A percentile compares a stretch with the other conserved stretches of the same genome.
These are phyloP conservation scores for Neocallimastix lanati DNA, from an alignment of 192 early-diverging fungal species.

Conservation along the genomic window DNA sequence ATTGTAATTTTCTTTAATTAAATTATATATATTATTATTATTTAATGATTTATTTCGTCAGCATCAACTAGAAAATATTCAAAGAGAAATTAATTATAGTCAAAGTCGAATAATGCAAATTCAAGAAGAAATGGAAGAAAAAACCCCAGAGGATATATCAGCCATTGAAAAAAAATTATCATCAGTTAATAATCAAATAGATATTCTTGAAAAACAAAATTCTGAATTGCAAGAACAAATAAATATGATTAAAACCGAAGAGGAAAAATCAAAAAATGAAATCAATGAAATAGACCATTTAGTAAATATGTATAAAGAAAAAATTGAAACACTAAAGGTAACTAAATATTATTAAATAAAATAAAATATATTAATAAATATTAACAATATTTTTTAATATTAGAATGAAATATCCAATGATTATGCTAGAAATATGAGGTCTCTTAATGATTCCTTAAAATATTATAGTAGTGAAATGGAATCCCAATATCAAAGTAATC, in stretches of 20 bases:
- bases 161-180: background rate
- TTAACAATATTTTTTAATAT: no score
- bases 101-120: background rate
- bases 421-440: background rate
- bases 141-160: background rate
- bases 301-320: background rate
- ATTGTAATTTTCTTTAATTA: no score
- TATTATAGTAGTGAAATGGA: background rate
- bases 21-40: background rate
- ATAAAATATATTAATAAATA: background rate
- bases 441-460: background rate
- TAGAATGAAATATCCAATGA: background rate
- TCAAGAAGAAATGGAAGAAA: background rate
- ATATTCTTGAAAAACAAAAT: background rate
- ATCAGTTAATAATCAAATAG: background rate
- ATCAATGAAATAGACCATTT: background rate
- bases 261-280: background rate
- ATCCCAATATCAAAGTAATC: background rate
- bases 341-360: background rate
- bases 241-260: background rate
- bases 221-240: background rate
- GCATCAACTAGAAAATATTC: background rate
- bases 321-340: slow-evolving; percentile 9
- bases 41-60: background rate
- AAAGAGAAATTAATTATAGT: background rate